Base-by-base conservation (phyloP, 257 asterid species). In the Solanum neorickii region DNA sequence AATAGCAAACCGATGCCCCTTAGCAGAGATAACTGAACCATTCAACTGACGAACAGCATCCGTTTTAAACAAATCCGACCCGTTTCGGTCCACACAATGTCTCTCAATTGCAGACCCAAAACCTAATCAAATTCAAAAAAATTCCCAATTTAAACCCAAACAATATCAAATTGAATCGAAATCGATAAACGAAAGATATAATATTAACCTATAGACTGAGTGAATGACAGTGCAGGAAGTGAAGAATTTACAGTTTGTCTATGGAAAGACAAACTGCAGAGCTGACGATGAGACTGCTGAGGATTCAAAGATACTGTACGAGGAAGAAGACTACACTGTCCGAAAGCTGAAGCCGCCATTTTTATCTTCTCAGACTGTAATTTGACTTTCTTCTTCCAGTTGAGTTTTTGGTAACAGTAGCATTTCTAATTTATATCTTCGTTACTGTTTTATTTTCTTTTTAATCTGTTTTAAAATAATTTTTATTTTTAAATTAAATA, bases 1-100 rank as follows among this genome's bases (percentile, higher is more conserved):
- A 87, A 96, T 88, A 15, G 95, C 98, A 89, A 96, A 96, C 14
- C 95, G 94, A 83, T 91, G 95, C 39, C 98, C 98, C 90, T 92
- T 91, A 29, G 94, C 93, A 13, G 93, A 90, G 65, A 90, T 89
- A 21, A 96, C 90, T 37, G 98, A 95, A 49, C 99, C 98, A 11
- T 92, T 91, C 83, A 94, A 87, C 25, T 94, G 94, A 42, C 96
- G 93, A 90, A 93, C 98, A 56, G 97, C 98, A 20, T 86, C 89
- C 52, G 94, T 86, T 87, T 69, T 92, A 25, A 85, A 14, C 46
- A 83, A 86, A 56, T 91, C 95, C 77, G 66, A 88, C 49, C 49
- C 65, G 60, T 42, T 89, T 88, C 59, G 83, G 90, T 76, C 78
- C 85, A 11, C 42, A 14, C 84, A 80, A 80, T 31, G 46, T 52